Conservation (phyloP, 352 stramenopile genomes). For the Phytophthora agathidicida region DNA sequence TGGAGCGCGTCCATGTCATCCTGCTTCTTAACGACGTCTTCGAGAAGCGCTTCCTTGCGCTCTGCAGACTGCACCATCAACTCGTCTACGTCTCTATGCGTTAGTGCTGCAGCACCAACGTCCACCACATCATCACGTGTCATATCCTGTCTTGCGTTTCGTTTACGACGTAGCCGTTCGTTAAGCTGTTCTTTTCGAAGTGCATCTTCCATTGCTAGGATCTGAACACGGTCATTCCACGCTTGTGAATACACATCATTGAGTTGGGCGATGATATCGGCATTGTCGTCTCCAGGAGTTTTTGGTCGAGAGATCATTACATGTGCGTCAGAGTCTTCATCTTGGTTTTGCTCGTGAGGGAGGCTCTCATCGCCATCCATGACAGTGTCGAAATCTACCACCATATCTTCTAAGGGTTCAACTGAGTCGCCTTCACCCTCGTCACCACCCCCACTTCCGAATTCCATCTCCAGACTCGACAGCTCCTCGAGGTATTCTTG, state of each 20-base stretch:
- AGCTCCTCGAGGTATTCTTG: constrained; percentile 60
- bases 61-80: constrained; percentile 8
- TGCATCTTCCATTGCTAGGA: constrained; percentile 34
- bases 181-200: constrained; percentile 41
- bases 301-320: not conserved
- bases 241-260: constrained; percentile 37
- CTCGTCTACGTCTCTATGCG: constrained; percentile 14
- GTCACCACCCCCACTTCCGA: constrained; percentile 17
- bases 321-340: not conserved
- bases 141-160: constrained; percentile 1
- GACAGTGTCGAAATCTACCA: constrained; percentile 3
- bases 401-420: constrained; percentile 18
- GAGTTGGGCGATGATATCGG: constrained; percentile 43
- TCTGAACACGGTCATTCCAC: constrained; percentile 33
- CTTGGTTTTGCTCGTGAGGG: not conserved
- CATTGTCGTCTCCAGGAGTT: constrained; percentile 23
- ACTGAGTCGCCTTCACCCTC: constrained; percentile 35
- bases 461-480: constrained; percentile 58
- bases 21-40: constrained; percentile 43
- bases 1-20: constrained; percentile 41
- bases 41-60: constrained; percentile 33
- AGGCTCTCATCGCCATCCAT: constrained; percentile 11
- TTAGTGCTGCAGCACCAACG: not conserved
- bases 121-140: not conserved
- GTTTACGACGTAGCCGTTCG: constrained; percentile 30